Percentiles rank a stretch among this genome's conserved stretches.
Evolutionary conservation across 1,284 basidiomycete genomes (phyloP).

Genomic region (Cystobasidium pallidum): DNA sequence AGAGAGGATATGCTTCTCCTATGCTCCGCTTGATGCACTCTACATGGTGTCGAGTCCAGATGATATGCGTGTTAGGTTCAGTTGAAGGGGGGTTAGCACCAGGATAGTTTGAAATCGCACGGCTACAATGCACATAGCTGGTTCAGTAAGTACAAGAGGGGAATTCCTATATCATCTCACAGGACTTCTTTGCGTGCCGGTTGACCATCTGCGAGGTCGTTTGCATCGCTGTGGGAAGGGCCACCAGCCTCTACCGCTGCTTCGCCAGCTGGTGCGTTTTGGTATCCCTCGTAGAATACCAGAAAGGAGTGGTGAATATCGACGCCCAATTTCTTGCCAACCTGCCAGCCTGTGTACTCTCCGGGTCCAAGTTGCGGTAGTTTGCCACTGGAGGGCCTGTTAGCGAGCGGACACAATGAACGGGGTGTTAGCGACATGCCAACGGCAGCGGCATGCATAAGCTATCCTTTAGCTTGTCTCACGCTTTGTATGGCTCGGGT

Average conservation of each 20-base stretch:
- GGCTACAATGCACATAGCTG: background rate
- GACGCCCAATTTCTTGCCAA: background rate
- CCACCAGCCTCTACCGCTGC: background rate
- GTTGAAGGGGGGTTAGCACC: slow-evolving; percentile 18
- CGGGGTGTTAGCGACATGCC: background rate
- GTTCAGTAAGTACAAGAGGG: background rate
- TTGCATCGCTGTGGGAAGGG: background rate
- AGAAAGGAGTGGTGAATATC: slow-evolving; percentile 4
- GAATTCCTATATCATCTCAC: background rate
- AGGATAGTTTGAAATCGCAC: slow-evolving; percentile 17
- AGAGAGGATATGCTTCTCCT: slow-evolving; percentile 3
- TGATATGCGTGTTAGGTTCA: background rate
- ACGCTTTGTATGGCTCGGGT: slow-evolving; percentile 18
- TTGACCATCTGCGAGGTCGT: too few relatives aligned
- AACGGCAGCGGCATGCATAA: too few relatives aligned
- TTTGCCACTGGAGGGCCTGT: too few relatives aligned
- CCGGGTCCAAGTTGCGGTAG: background rate
- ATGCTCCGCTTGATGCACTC: background rate
- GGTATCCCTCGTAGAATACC: background rate
- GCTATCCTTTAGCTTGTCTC: background rate
- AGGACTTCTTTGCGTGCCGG: background rate
- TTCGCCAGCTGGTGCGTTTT: background rate
- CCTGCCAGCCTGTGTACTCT: background rate
- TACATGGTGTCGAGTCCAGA: slow-evolving; percentile 21
- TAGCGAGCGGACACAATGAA: background rate